phyloP scores from a whole-genome alignment of 2,329 filamentous ascomycete genomes.

The Colletotrichum sp. region DNA sequence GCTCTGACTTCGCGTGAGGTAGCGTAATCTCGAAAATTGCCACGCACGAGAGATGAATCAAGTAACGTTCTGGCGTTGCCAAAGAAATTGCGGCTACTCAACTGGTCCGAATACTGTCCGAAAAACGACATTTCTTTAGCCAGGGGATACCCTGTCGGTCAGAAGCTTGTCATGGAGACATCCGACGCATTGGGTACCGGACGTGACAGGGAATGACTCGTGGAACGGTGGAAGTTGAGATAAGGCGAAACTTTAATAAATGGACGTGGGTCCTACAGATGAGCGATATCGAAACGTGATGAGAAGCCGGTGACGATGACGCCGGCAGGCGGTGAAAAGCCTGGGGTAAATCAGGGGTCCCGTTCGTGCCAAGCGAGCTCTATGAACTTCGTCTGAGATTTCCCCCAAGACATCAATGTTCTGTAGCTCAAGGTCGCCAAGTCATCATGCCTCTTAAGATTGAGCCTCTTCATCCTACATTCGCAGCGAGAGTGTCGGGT shows the following conservation, averaged over 20 bases:
- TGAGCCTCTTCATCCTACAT: slow-evolving; percentile 30
- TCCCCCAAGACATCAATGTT: background rate
- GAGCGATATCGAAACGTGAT: background rate
- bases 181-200: background rate
- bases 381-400: background rate
- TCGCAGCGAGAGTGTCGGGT: slow-evolving; percentile 24
- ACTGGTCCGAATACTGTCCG: background rate
- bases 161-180: background rate
- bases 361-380: background rate
- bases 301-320: background rate
- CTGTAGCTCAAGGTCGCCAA: background rate
- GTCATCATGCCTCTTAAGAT: slow-evolving; percentile 27
- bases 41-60: background rate
- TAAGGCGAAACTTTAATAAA: background rate
- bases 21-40: background rate
- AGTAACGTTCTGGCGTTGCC: background rate
- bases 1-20: background rate
- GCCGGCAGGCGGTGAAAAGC: background rate
- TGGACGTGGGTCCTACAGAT: background rate
- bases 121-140: background rate
- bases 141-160: background rate
- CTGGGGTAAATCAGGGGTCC: background rate
- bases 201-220: slow-evolving; percentile 1
- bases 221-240: background rate
- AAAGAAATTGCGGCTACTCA: background rate